Conservation (phyloP, 176 grass and related monocot genomes). For the Oryza glaberrima region DNA sequence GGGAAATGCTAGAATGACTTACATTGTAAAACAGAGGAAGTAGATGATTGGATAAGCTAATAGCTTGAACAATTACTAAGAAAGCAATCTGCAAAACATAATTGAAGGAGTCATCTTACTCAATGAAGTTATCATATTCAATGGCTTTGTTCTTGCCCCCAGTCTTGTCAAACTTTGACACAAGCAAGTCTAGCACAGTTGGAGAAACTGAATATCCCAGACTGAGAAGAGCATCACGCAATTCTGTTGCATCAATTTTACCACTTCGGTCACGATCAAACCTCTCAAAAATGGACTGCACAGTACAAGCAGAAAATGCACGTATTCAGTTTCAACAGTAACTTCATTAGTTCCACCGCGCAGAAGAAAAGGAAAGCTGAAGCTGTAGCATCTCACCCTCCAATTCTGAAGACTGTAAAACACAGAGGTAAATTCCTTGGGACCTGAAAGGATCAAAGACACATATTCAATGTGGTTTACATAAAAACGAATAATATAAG, state of each 20-base stretch:
- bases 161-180: constrained; percentile 94
- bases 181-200: constrained; percentile 79
- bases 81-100: not conserved
- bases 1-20: too few species aligned
- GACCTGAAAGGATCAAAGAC: constrained; percentile 53
- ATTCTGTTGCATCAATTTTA: constrained; percentile 79
- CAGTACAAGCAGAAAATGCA: constrained; percentile 21
- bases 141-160: constrained; percentile 81
- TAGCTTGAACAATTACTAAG: not conserved
- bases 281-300: constrained; percentile 85
- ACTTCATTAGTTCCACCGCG: not conserved
- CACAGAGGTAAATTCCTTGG: constrained; percentile 86
- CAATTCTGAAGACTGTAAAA: constrained; percentile 98
- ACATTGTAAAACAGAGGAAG: too few species aligned
- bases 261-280: constrained; percentile 92
- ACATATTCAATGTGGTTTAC: not conserved
- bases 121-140: constrained; percentile 98
- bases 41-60: not conserved
- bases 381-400: constrained; percentile 63
- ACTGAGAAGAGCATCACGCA: constrained; percentile 86
- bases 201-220: constrained; percentile 92
- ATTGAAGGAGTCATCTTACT: constrained; percentile 59
- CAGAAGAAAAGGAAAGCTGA: constrained; percentile 3
- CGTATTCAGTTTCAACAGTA: not conserved
- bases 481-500: not conserved